Conservation (phyloP, 2,329 filamentous ascomycete species). For the Aspergillus luchuensis region DNA sequence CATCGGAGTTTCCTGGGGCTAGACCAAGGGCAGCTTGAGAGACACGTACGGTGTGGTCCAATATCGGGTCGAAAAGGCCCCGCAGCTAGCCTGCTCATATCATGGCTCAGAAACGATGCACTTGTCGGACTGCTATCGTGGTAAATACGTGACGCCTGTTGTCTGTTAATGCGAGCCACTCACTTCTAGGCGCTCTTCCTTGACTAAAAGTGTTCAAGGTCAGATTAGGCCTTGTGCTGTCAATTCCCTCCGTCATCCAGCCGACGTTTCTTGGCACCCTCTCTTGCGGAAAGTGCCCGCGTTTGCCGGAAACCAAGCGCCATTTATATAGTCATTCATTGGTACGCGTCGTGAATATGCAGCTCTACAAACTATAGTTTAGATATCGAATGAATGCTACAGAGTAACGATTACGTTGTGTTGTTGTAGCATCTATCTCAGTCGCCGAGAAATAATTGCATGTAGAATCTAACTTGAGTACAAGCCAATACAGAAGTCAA, state of each 20-base stretch:
- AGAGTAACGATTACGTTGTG: background rate
- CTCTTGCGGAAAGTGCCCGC: background rate
- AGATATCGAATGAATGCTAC: too few species aligned
- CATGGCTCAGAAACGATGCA: constrained; percentile 11
- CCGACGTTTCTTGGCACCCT: background rate
- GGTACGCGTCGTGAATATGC: too few species aligned
- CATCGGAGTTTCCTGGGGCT: constrained; percentile 12
- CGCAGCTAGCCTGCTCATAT: constrained; percentile 10
- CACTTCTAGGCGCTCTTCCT: background rate
- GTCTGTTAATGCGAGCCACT: background rate
- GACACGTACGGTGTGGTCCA: constrained; percentile 11
- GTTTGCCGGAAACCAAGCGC: background rate
- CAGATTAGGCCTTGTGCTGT: background rate
- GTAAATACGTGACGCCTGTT: background rate
- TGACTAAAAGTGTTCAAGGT: background rate
- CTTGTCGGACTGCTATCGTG: background rate
- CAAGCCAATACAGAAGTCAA: too few species aligned
- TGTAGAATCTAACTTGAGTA: too few species aligned
- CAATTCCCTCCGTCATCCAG: background rate
- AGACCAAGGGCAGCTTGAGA: constrained; percentile 10
- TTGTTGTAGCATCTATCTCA: background rate
- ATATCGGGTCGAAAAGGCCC: constrained; percentile 7
- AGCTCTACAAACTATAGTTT: too few species aligned
- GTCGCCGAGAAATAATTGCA: background rate
- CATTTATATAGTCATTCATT: background rate